Evolutionary conservation across 805 yeast species (phyloP), one percentile per base, ranked within the genome.

Genomic region (Komagataella kurtzmanii): DNA sequence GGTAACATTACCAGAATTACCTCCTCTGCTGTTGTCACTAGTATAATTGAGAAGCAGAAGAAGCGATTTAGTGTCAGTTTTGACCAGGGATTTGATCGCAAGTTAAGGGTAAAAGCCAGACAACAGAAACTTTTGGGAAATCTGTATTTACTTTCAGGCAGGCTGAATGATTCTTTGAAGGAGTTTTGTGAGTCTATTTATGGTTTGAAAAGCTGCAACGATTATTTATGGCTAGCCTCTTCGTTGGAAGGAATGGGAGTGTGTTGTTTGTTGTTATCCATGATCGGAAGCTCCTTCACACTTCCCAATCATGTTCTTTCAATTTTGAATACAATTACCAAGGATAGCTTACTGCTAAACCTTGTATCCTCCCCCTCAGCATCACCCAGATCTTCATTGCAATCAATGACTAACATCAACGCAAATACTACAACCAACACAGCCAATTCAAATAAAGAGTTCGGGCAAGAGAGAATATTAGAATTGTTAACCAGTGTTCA

Each of bases 201-300:
- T 2, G 67, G 75, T 21, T 66, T 88, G 51, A 80, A 79, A 54
- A 71, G 77, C 10, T 71, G 82, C 2, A 80, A 80, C 50, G 99
- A 93, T 62, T 76, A 77, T 58, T 68, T 93, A 7, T 93, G 98
- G 98, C 72, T 88, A 12, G 98, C 84, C 0, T 83, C 91, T 24
- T 80, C 96, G 0, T 62, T 91, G n/a, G 97, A 89, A 58, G 88
- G 90, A 0, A 68, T 89, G 8, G 85, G 84, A 0, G 79, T 87
- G 1, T 77, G 86, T 54, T 63, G 84, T 45, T 63, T 84, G 4
- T 64, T 89, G 51, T 68, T 87, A 49, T 73, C 83, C 10, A 80
- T 72, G 57, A 63, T 83, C 14, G 80, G 75, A 24, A 67, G 73
- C 2, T 75, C 81, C 0, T 75, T 74, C 53, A 79, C 73, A 50